Conservation (phyloP, 768 basidiomycete genomes). For the Lactifluus subvellereus region DNA sequence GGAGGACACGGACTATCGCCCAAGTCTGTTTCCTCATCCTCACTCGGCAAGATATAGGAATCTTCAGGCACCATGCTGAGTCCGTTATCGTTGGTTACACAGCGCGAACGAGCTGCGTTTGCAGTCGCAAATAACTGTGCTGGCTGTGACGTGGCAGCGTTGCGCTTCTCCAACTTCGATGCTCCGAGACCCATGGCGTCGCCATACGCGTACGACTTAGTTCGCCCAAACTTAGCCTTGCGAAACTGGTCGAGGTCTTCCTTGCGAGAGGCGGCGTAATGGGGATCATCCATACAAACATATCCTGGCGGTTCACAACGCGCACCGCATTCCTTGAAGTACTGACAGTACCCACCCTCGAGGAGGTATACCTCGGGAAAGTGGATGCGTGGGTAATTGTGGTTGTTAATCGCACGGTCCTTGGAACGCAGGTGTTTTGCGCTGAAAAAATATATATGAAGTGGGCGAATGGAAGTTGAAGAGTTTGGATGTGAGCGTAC, state of each 20-base stretch:
- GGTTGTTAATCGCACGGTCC: conserved; percentile 85
- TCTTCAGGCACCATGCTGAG: conserved; percentile 66
- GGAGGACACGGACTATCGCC: conserved; percentile 89
- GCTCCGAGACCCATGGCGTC: conserved; percentile 44
- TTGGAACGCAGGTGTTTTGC: conserved; percentile 90
- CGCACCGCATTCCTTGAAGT: conserved; percentile 60
- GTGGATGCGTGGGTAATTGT: conserved; percentile 85
- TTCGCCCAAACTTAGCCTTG: conserved; percentile 78
- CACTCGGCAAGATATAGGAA: conserved; percentile 52
- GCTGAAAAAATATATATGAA: conserved; percentile 36
- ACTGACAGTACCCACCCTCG: conserved; percentile 92
- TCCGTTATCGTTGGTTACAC: conserved; percentile 39
- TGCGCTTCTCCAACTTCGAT: conserved; percentile 51
- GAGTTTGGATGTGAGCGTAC: conserved; percentile 42
- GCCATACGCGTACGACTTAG: conserved; percentile 91
- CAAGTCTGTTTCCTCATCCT: conserved; percentile 72
- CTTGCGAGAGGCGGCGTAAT: conserved; percentile 68
- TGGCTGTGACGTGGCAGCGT: conserved; percentile 46
- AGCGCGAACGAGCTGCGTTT: conserved; percentile 59
- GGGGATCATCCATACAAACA: conserved; percentile 92
- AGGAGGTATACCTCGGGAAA: conserved; percentile 97
- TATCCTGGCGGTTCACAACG: conserved; percentile 82
- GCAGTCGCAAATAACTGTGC: conserved; percentile 59
- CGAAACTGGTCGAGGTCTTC: conserved; percentile 92
- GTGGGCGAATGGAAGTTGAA: background rate